These are phyloP conservation scores for Rhododendron mucronatum DNA, from an alignment of 148 eudicot genomes.

Conservation along the genomic window DNA sequence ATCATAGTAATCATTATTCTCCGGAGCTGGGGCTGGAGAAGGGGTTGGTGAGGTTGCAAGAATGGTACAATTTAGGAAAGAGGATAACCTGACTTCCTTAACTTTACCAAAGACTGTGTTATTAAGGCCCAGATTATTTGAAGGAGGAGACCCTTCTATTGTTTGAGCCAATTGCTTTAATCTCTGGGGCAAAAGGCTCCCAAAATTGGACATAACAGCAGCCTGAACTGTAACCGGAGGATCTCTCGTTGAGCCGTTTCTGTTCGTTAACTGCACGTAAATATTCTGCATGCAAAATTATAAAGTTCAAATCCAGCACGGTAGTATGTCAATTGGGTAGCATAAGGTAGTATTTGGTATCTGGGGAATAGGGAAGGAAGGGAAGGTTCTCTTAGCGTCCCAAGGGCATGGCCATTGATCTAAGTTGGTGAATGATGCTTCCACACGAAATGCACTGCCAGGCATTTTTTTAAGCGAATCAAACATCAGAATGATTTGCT, in stretches of 20 bases:
- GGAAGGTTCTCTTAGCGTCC: background rate
- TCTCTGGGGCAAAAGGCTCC: slow-evolving; percentile 43
- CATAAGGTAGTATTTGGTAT: background rate
- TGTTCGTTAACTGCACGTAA: slow-evolving; percentile 47
- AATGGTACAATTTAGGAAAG: slow-evolving; percentile 35
- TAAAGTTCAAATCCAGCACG: background rate
- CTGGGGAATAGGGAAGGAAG: background rate
- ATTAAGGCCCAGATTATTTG: slow-evolving; percentile 53
- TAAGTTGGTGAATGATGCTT: background rate
- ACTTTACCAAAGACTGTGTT: slow-evolving; percentile 61
- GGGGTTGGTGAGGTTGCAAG: slow-evolving; percentile 33
- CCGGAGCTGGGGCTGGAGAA: slow-evolving; percentile 40
- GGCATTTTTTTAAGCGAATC: background rate
- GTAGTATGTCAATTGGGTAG: background rate
- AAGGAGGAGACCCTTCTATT: slow-evolving; percentile 33
- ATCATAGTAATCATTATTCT: slow-evolving; percentile 11
- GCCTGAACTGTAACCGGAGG: slow-evolving; percentile 53
- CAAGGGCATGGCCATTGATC: background rate
- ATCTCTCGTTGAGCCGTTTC: slow-evolving; percentile 46
- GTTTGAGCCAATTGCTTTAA: slow-evolving; percentile 54
- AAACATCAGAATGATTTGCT: background rate
- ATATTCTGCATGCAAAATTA: slow-evolving; percentile 39
- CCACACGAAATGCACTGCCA: background rate
- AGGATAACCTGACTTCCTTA: slow-evolving; percentile 50
- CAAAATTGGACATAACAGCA: slow-evolving; percentile 35